Percentiles rank a stretch among this genome's conserved stretches.
phyloP scores from a whole-genome alignment of 2,329 filamentous ascomycete species.

The Pseudohalonectria lignicola region DNA sequence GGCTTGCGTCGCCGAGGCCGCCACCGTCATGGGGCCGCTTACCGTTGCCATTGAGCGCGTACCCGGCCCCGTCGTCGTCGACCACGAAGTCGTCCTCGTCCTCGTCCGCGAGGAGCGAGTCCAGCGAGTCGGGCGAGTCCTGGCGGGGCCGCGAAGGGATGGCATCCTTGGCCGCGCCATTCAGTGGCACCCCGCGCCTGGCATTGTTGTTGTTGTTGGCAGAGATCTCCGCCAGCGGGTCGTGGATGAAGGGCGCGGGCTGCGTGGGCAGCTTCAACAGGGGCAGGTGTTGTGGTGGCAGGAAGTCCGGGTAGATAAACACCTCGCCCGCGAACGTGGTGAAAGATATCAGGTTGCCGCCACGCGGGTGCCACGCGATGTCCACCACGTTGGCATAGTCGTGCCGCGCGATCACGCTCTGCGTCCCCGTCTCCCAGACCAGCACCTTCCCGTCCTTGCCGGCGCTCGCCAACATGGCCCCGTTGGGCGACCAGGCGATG shows the following conservation, averaged over 20 bases:
- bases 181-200: constrained; percentile 28
- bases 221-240: constrained; percentile 60
- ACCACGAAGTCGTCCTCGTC: constrained; percentile 74
- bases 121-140: constrained; percentile 65
- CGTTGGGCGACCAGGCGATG: constrained; percentile 88
- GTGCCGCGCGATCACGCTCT: constrained; percentile 66
- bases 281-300: constrained; percentile 45
- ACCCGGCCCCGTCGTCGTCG: constrained; percentile 91
- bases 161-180: constrained; percentile 24
- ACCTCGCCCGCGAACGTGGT: constrained; percentile 88
- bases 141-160: constrained; percentile 26
- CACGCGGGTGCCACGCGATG: constrained; percentile 84
- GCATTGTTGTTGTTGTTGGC: constrained; percentile 35
- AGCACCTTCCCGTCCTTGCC: constrained; percentile 58
- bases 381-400: constrained; percentile 79
- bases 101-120: constrained; percentile 59
- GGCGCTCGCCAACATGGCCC: constrained; percentile 68
- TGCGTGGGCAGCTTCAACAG: constrained; percentile 51
- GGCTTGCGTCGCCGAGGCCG: constrained; percentile 21
- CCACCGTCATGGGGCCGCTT: constrained; percentile 46
- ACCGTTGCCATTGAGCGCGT: constrained; percentile 46
- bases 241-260: constrained; percentile 76
- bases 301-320: constrained; percentile 71
- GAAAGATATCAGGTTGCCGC: constrained; percentile 79
- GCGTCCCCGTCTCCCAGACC: constrained; percentile 84